phyloP scores from a whole-genome alignment of 2,329 filamentous ascomycete genomes.

The Cladophialophora yegresii region DNA sequence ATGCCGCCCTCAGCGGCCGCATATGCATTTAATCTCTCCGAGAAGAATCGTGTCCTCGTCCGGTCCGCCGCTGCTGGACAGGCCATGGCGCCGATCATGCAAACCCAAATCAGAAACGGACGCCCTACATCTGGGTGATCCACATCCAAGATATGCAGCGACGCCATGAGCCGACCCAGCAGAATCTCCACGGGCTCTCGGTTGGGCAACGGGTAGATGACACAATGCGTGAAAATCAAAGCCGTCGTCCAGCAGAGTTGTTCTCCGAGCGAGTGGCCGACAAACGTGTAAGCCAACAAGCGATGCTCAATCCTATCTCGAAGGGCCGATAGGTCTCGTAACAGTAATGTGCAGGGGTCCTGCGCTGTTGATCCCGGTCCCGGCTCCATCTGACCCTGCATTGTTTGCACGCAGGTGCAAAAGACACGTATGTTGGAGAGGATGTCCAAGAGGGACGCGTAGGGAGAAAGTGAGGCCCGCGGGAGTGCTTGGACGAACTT shows the following conservation, averaged over 20 bases:
- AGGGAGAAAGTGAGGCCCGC: neutral
- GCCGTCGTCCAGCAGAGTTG: neutral
- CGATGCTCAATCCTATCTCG: slow-evolving; percentile 1
- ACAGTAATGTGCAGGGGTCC: neutral
- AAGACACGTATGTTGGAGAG: slow-evolving; percentile 1
- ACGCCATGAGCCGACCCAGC: neutral
- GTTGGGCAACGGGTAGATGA: neutral
- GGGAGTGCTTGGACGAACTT: neutral
- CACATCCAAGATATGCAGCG: neutral
- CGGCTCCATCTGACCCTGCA: neutral
- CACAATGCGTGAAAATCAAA: slow-evolving; percentile 5
- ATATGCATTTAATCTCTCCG: neutral
- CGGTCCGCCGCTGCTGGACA: neutral
- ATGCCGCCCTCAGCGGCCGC: neutral
- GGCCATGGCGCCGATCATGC: neutral
- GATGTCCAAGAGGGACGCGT: neutral
- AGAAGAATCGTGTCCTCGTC: neutral
- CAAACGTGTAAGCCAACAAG: neutral
- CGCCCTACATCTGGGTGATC: neutral
- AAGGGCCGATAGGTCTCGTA: neutral
- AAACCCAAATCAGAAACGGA: neutral
- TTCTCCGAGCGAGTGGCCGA: neutral
- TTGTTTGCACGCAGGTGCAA: neutral
- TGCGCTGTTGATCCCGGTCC: neutral
- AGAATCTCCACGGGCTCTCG: neutral